Conservation (phyloP, 75 land plant genomes). For the Gnetum montanum region DNA sequence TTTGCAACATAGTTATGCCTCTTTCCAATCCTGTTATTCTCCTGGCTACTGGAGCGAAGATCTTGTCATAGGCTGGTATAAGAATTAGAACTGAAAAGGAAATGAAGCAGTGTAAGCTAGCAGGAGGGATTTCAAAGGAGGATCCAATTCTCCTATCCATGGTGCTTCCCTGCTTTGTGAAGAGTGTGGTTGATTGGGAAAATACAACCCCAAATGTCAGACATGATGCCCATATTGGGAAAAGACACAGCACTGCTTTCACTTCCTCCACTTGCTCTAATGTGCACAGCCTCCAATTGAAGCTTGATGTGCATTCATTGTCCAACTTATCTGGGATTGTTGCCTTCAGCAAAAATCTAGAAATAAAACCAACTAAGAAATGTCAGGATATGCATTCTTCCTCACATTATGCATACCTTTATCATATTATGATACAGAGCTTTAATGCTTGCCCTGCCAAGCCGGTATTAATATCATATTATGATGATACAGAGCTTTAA, state of each 20-base stretch:
- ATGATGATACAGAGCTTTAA: too few relatives aligned
- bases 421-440: background rate
- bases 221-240: conserved; percentile 73
- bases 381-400: background rate
- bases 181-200: conserved; percentile 76
- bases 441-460: background rate
- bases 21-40: conserved; percentile 34
- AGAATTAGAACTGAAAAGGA: conserved; percentile 53
- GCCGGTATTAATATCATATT: background rate
- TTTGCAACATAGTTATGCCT: conserved; percentile 64
- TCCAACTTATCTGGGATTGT: conserved; percentile 11
- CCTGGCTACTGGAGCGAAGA: conserved; percentile 40
- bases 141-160: conserved; percentile 56
- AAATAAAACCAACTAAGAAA: background rate
- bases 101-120: conserved; percentile 57
- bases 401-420: background rate
- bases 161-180: conserved; percentile 72
- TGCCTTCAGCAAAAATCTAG: conserved; percentile 35
- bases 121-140: conserved; percentile 71
- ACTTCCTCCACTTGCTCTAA: conserved; percentile 24
- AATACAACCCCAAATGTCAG: conserved; percentile 70
- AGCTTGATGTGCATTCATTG: background rate
- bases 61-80: conserved; percentile 74
- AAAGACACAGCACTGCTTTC: conserved; percentile 33
- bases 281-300: conserved; percentile 15